These are phyloP conservation scores for Lactarius sanguifluus DNA, from an alignment of 768 basidiomycete genomes.

Conservation along the genomic window DNA sequence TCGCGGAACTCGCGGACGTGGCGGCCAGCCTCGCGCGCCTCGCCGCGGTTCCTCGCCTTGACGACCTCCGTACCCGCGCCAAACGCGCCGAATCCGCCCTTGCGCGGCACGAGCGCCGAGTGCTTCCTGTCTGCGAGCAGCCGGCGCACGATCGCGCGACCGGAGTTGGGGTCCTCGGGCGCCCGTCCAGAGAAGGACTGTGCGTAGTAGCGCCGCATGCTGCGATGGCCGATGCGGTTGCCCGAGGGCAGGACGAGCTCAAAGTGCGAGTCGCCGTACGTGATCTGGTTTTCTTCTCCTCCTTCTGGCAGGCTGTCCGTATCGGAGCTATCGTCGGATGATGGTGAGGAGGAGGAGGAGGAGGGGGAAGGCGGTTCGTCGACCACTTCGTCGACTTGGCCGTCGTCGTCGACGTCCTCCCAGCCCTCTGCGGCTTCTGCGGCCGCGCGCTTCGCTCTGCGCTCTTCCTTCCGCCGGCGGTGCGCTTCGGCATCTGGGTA, in stretches of 20 bases:
- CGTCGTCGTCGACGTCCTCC: conserved; percentile 38
- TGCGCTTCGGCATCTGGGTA: conserved; percentile 58
- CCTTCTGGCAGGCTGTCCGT: conserved; percentile 47
- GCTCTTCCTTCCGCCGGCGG: conserved; percentile 27
- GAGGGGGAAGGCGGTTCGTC: conserved; percentile 34
- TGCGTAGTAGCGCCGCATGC: conserved; percentile 80
- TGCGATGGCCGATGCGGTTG: conserved; percentile 87
- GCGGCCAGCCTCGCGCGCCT: conserved; percentile 88
- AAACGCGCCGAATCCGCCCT: conserved; percentile 84
- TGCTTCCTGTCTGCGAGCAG: conserved; percentile 83
- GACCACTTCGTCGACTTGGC: conserved; percentile 38
- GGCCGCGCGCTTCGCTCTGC: conserved; percentile 19
- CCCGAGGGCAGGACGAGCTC: conserved; percentile 95
- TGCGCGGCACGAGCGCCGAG: conserved; percentile 77
- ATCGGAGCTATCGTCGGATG: conserved; percentile 38
- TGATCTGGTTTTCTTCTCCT: conserved; percentile 44
- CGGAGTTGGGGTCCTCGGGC: conserved; percentile 60
- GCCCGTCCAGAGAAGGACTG: conserved; percentile 66
- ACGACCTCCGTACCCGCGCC: conserved; percentile 81
- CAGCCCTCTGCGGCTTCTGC: conserved; percentile 34
- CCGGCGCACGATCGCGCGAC: conserved; percentile 71
- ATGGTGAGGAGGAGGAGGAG: conserved; percentile 20
- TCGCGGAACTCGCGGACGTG: conserved; percentile 85
- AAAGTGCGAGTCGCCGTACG: conserved; percentile 75
- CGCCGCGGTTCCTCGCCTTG: conserved; percentile 91